Conservation (phyloP, 2,329 filamentous ascomycete species). For the Teratosphaeriaceae sp. region DNA sequence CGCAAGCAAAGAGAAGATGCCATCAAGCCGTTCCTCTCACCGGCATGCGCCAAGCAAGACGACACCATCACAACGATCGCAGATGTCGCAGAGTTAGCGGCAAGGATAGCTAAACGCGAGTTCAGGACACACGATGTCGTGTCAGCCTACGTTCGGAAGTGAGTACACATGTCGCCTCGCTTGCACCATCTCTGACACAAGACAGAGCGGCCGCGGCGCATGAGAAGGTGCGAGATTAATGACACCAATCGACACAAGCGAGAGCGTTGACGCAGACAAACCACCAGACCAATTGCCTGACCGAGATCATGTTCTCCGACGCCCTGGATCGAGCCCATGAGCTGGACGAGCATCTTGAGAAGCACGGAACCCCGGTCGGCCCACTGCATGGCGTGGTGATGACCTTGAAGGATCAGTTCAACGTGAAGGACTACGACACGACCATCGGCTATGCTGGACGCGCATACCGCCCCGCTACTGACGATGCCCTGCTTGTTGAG, state of each 20-base stretch:
- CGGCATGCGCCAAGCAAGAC: background rate
- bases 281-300: slow-evolving; percentile 29
- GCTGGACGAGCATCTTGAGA: slow-evolving; percentile 46
- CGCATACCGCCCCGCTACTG: slow-evolving; percentile 42
- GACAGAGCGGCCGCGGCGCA: slow-evolving; percentile 14
- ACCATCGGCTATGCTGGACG: slow-evolving; percentile 48
- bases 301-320: slow-evolving; percentile 49
- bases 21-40: background rate
- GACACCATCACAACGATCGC: slow-evolving; percentile 6
- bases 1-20: background rate
- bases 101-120: slow-evolving; percentile 5
- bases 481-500: slow-evolving; percentile 45
- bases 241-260: background rate
- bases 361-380: slow-evolving; percentile 34
- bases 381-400: slow-evolving; percentile 34
- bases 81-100: slow-evolving; percentile 7
- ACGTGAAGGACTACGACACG: slow-evolving; percentile 45
- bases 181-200: too few species aligned
- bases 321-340: slow-evolving; percentile 44
- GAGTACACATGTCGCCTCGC: too few species aligned
- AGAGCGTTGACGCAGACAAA: background rate
- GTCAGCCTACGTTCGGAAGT: slow-evolving; percentile 14
- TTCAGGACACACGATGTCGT: slow-evolving; percentile 9
- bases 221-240: slow-evolving; percentile 9
- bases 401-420: slow-evolving; percentile 51